These are phyloP conservation scores for Calonectria naviculata DNA, from an alignment of 2,329 filamentous ascomycete species.

Conservation along the genomic window DNA sequence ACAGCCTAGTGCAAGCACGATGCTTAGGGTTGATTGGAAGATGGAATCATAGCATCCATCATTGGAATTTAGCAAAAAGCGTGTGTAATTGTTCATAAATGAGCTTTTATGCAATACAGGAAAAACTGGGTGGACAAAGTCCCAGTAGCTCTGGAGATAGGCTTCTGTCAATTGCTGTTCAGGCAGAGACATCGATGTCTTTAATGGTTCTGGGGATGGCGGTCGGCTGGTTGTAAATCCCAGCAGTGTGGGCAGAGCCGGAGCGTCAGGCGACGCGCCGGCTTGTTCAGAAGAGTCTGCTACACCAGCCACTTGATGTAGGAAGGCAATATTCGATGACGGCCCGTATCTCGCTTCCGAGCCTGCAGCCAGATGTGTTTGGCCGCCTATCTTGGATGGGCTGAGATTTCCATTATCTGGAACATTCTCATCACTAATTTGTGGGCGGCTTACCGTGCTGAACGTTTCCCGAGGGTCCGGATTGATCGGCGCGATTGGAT, in stretches of 20 bases:
- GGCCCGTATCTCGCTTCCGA: neutral
- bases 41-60: neutral
- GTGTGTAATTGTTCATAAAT: neutral
- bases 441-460: too few species aligned
- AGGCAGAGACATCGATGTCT: neutral
- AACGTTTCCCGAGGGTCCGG: too few species aligned
- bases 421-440: neutral
- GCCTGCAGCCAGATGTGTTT: neutral
- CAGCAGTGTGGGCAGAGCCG: neutral
- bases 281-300: neutral
- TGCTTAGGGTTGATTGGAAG: neutral
- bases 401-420: too few species aligned
- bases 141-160: neutral
- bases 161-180: neutral
- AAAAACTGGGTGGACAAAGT: neutral
- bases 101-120: neutral
- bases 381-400: too few species aligned
- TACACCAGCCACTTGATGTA: neutral
- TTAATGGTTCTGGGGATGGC: neutral
- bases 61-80: too few species aligned
- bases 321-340: neutral
- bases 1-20: neutral
- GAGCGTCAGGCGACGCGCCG: too few species aligned
- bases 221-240: neutral
- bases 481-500: too few species aligned